Evolutionary conservation across 345 rosid genomes (phyloP), one percentile per base, ranked within the genome.

Genomic region (Eutrema yunnanense): DNA sequence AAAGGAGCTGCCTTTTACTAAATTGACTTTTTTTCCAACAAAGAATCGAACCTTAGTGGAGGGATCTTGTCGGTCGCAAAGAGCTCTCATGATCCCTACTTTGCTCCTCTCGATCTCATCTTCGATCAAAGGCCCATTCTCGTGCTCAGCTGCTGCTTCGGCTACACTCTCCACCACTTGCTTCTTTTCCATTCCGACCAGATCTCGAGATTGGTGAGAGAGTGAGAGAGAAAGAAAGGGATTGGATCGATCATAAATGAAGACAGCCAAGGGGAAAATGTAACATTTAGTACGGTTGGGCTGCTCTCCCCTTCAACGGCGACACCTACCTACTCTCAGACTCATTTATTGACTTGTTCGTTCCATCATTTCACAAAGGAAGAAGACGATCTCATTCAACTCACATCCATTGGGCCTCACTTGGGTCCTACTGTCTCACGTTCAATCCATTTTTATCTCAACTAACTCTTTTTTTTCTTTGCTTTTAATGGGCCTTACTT

Each of bases 41-140:
- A 22, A 22, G 1, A 22, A 22, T 22, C 22, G 22, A 22, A 22
- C 22, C 94, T 90, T 89, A 6, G 92, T 71, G n/a, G 87, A 78
- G 3, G 90, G 89, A 73, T 94, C 96, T 80, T 90, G 90, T 26
- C 84, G 79, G 75, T 84, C 85, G 53, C 88, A 85, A 38, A 85
- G 73, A 47, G 96, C 90, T 80, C 98, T 86, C 96, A 90, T 85
- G 56, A 89, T 84, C 30, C 87, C 85, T 13, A 94, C 81, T 81
- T 89, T 94, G 81, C 80, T 84, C 47, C 84, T 81, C 83, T 88
- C 97, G 33, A 84, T 78, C 84, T 93, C 91, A 62, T 80, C 81
- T 65, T 56, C 76, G 63, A 76, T 79, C 65, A 62, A 69, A 6
- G 76, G 50, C 6, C 32, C 80, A 8, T 53, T 59, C 13, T 40